Conservation (phyloP, 495 filamentous ascomycete genomes). For the Penicillium canariense region DNA sequence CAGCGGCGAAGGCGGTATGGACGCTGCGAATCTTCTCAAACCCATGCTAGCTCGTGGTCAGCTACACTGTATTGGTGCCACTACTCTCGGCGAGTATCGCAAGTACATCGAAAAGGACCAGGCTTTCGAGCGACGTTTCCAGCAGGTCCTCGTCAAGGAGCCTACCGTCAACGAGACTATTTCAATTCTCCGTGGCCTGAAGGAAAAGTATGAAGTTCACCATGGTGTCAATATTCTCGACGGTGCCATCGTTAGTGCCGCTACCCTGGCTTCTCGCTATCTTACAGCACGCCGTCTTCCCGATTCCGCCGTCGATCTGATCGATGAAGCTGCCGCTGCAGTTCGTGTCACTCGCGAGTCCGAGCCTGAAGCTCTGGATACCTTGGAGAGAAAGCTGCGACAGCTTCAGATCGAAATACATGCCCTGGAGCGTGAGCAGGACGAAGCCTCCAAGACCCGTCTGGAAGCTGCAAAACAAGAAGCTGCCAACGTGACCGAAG, state of each 20-base stretch:
- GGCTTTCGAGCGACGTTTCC: conserved; percentile 96
- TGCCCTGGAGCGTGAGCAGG: conserved; percentile 88
- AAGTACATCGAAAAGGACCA: conserved; percentile 99
- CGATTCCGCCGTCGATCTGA: conserved; percentile 92
- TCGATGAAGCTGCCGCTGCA: conserved; percentile 94
- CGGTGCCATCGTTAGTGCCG: conserved; percentile 85
- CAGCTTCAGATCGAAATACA: conserved; percentile 97
- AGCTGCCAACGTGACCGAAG: conserved; percentile 86
- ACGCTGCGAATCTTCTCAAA: conserved; percentile 95
- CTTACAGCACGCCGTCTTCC: conserved; percentile 86
- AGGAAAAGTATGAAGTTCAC: conserved; percentile 96
- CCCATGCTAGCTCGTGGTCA: conserved; percentile 96
- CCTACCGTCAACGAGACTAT: conserved; percentile 85
- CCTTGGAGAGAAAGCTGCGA: conserved; percentile 78
- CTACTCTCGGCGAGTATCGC: conserved; percentile 89
- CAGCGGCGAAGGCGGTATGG: conserved; percentile 95
- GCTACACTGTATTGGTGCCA: conserved; percentile 96
- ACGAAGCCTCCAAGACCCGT: conserved; percentile 82
- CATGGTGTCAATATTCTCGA: conserved; percentile 96
- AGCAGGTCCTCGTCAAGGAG: conserved; percentile 95
- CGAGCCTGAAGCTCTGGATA: conserved; percentile 91
- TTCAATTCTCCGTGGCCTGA: conserved; percentile 93
- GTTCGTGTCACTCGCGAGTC: conserved; percentile 93
- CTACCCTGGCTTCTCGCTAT: conserved; percentile 86
- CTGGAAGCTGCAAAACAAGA: conserved; percentile 81